A percentile compares a stretch with the other conserved stretches of the same genome.
phyloP scores from a whole-genome alignment of 78 protist genomes.

The Acrasis kona region DNA sequence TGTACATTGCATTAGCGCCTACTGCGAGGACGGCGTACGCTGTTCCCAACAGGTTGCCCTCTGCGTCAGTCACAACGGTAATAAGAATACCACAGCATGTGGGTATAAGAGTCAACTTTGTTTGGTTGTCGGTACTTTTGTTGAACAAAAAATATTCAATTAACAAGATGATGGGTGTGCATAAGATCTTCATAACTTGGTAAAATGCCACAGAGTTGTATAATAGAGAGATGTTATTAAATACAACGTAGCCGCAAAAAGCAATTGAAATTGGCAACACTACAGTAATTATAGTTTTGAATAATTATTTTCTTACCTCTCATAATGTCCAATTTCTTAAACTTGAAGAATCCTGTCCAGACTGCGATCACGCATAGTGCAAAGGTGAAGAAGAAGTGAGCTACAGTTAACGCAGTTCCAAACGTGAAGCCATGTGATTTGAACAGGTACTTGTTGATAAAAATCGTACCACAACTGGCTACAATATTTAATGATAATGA shows the following conservation, averaged over 20 bases:
- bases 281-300: no score
- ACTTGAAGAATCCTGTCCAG: not conserved
- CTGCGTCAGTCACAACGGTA: slow-evolving; percentile 13
- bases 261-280: not conserved
- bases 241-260: slow-evolving; percentile 28
- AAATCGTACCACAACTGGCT: slow-evolving; percentile 11
- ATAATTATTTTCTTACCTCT: no score
- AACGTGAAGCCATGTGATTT: not conserved
- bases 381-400: slow-evolving; percentile 9
- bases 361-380: not conserved
- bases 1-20: slow-evolving; percentile 18
- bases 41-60: slow-evolving; percentile 12
- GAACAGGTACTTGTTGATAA: slow-evolving; percentile 18
- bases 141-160: not conserved
- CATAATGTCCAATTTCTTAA: not conserved
- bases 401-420: slow-evolving; percentile 7
- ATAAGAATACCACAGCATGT: slow-evolving; percentile 14
- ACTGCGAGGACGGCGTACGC: slow-evolving; percentile 11
- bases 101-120: not conserved
- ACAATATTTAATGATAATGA: not conserved
- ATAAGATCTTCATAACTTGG: slow-evolving; percentile 28
- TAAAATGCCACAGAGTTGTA: slow-evolving; percentile 49
- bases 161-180: not conserved
- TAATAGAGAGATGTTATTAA: slow-evolving; percentile 25
- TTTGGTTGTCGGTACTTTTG: not conserved